These are phyloP conservation scores for Closterium sp. DNA, from an alignment of 139 green algal species.

Conservation along the genomic window DNA sequence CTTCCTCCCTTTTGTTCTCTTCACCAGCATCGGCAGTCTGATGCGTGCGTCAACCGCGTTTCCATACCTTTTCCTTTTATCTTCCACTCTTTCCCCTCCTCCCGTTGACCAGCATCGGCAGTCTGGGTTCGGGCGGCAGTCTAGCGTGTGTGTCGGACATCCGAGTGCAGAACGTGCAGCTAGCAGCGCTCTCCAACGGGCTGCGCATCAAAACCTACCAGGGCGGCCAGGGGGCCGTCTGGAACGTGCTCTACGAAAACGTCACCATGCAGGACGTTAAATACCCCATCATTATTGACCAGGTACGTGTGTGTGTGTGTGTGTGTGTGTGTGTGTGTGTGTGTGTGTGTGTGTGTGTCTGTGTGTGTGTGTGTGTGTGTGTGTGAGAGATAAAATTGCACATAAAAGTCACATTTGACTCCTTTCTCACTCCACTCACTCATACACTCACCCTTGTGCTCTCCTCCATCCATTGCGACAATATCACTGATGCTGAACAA, in stretches of 20 bases:
- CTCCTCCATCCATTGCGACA: too few relatives aligned
- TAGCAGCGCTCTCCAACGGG: neutral
- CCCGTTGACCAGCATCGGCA: neutral
- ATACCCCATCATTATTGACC: neutral
- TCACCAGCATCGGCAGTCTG: too few relatives aligned
- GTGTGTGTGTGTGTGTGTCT: too few relatives aligned
- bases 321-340: too few relatives aligned
- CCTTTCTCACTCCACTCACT: too few relatives aligned
- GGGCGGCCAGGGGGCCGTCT: neutral
- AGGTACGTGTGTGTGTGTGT: neutral
- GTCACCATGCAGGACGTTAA: neutral
- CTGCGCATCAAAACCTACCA: constrained; percentile 6
- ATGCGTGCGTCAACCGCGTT: too few relatives aligned
- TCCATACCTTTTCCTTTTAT: neutral
- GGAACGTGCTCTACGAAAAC: neutral
- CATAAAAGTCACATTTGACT: too few relatives aligned
- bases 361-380: too few relatives aligned
- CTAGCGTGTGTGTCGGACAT: neutral
- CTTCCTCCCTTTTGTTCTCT: too few relatives aligned
- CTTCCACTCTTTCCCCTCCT: neutral
- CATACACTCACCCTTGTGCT: too few relatives aligned
- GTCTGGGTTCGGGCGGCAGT: neutral
- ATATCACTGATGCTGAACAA: too few relatives aligned
- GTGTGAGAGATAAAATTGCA: too few relatives aligned
- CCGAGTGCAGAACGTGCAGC: neutral